These are phyloP conservation scores for Termitomyces eurrhizus DNA, from an alignment of 768 basidiomycete species.

Conservation along the genomic window DNA sequence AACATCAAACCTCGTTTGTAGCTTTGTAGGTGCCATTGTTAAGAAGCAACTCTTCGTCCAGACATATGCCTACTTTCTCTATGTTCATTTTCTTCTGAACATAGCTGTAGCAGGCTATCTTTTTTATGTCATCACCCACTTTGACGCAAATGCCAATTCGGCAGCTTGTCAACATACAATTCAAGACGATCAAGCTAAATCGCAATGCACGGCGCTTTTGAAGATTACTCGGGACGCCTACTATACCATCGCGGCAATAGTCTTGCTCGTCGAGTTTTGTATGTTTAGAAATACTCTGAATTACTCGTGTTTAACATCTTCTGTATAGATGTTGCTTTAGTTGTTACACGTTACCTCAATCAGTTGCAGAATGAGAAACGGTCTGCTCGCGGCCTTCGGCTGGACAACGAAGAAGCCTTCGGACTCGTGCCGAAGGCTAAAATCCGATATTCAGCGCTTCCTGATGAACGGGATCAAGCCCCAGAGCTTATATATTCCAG, in stretches of 20 bases:
- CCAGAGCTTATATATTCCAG: constrained; percentile 8
- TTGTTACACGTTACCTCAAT: constrained; percentile 51
- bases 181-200: constrained; percentile 33
- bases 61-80: constrained; percentile 53
- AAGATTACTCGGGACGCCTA: constrained; percentile 42
- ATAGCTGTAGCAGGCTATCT: constrained; percentile 49
- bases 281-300: constrained; percentile 22
- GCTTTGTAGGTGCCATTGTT: constrained; percentile 60
- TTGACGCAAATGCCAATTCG: constrained; percentile 37
- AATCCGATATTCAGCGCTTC: constrained; percentile 23
- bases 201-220: constrained; percentile 42
- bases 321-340: constrained; percentile 45
- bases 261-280: constrained; percentile 58
- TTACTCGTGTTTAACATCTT: background rate
- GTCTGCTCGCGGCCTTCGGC: constrained; percentile 31
- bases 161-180: constrained; percentile 45
- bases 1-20: constrained; percentile 18
- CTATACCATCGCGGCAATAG: constrained; percentile 35
- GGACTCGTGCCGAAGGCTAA: constrained; percentile 25
- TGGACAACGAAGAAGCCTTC: constrained; percentile 33
- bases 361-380: constrained; percentile 50
- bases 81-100: constrained; percentile 55
- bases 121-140: constrained; percentile 44
- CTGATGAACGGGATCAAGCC: constrained; percentile 14
- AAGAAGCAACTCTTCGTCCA: constrained; percentile 59